Evolutionary conservation across 225 moss, liverwort and hornwort genomes (phyloP), one percentile per base, ranked within the genome.

Genomic region (Neckera pumila): DNA sequence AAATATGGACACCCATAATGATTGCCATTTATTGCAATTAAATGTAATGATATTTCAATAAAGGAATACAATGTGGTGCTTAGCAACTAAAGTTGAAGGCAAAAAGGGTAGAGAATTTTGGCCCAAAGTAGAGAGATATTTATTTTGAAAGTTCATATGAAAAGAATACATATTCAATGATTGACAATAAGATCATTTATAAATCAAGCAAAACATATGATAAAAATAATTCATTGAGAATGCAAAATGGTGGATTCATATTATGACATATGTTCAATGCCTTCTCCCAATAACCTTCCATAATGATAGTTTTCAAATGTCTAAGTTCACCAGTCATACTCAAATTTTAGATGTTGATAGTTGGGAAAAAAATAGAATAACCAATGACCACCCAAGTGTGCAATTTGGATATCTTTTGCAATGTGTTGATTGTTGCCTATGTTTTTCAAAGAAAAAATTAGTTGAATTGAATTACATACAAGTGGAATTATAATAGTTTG

Each of bases 1-100:
- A 76, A 0, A 21, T 6, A 10, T 28, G 1, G 0, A 2, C 20
- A 75, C 2, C 12, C 1, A 12, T 8, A 34, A 51, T 76, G 13
- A 51, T 34, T 2, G 0, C 10, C 2, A 12, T 8, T 51, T 75
- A 51, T 8, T 28, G 4, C 27, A 73, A 30, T 73, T 45, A 34
- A 51, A 51, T 0, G 30, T 11, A 11, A 47, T 31, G 6, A 47
- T 31, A 19, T 19, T 75, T 75, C 1, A 0, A 11, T 75, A 12
- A 74, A 47, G 2, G 33, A 49, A 49, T 75, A 49, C 20, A 20
- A 33, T 49, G 3, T 33, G 12, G 20, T 4, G 6, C 3, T 43
- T 12, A 19, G 31, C 18, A 19, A 75, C 12, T 20, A 76, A 23
- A 34, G 34, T 3, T 22, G 1, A 53, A 21, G 17, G 11, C 0